phyloP scores from a whole-genome alignment of 2,329 filamentous ascomycete species.

The Colletotrichum liriopes region DNA sequence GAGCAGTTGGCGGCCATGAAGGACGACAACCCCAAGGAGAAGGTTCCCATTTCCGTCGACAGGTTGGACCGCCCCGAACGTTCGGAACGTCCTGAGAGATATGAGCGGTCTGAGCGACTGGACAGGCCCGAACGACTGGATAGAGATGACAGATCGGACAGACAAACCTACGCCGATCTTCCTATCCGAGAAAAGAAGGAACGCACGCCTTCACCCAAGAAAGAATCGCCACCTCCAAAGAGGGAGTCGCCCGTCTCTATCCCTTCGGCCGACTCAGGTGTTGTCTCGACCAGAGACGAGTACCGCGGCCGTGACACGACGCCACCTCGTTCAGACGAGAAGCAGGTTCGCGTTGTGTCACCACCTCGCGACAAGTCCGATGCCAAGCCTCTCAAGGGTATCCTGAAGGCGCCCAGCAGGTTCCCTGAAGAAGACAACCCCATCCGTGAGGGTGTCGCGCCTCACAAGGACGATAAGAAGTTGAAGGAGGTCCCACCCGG shows the following conservation, averaged over 20 bases:
- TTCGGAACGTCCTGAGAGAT: slow-evolving; percentile 24
- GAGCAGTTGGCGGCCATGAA: slow-evolving; percentile 65
- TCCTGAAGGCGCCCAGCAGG: slow-evolving; percentile 86
- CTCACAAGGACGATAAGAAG: slow-evolving; percentile 89
- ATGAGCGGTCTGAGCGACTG: slow-evolving; percentile 17
- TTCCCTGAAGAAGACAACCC: slow-evolving; percentile 91
- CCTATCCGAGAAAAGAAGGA: slow-evolving; percentile 30
- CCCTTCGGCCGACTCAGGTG: slow-evolving; percentile 27
- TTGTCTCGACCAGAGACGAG: slow-evolving; percentile 49
- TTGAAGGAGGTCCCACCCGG: slow-evolving; percentile 80
- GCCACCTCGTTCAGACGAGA: slow-evolving; percentile 56
- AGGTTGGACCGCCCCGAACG: slow-evolving; percentile 34
- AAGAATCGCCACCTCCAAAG: slow-evolving; percentile 32
- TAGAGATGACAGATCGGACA: slow-evolving; percentile 26
- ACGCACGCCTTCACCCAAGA: slow-evolving; percentile 38
- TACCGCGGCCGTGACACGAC: slow-evolving; percentile 60
- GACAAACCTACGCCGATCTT: slow-evolving; percentile 38
- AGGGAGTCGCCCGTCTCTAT: slow-evolving; percentile 36
- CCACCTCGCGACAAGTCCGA: slow-evolving; percentile 76
- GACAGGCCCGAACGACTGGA: slow-evolving; percentile 25
- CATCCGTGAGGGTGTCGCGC: slow-evolving; percentile 90
- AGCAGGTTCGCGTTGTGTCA: slow-evolving; percentile 78
- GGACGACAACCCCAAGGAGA: slow-evolving; percentile 35
- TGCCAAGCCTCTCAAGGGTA: slow-evolving; percentile 82
- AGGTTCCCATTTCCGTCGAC: slow-evolving; percentile 34